Base-by-base conservation (phyloP, 2,329 filamentous ascomycete genomes). In the Incumbomyces delicatus region DNA sequence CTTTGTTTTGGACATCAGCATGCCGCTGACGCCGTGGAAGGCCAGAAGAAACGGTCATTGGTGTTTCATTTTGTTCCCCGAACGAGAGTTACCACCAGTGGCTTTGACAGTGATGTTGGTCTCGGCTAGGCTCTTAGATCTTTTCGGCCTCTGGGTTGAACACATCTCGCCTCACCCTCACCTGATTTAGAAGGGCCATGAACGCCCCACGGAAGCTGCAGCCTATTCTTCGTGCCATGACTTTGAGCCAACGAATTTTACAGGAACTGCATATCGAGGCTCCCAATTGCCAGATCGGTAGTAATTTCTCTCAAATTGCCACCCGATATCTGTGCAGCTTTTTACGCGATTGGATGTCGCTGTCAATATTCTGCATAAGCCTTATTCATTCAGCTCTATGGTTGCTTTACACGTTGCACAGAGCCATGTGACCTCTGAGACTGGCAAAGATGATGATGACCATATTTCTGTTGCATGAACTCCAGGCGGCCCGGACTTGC, bases 401-500 rank as follows among this genome's bases (percentile, higher is more conserved):
- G 48, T 30, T 34, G 42, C 30, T 41, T 38, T 45, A 50, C 52
- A 52, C 52, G 52, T 56, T 42, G 48, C 52, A 56, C 50, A 38
- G 46, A 47, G 43, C 16, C 50, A 52, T 54, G 49, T 48, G 47
- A 42, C 40, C 47, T 47, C 41, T 35, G 30, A 38, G 22, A 27
- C 22, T 44, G 42, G 27, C 35, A 36, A 27, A 18, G 38, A 27
- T 12, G 2, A 46, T 43, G 48, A 43, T 54, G 46, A 50, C 50
- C 35, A 41, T 36, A 44, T 6, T 37, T 47, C 31, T 46, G 27
- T n/a, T 34, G 38, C 40, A 42, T 42, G 40, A 46, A 31, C 16
- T 32, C 22, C 16, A 40, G 44, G 18, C 22, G 22, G 4, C 22
- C 8, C 22, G 8, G 4, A 18, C 17, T 34, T 41, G 44, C 33